A percentile compares a stretch with the other conserved stretches of the same genome.
phyloP scores from a whole-genome alignment of 257 asterid genomes.

The Asclepias syriaca region DNA sequence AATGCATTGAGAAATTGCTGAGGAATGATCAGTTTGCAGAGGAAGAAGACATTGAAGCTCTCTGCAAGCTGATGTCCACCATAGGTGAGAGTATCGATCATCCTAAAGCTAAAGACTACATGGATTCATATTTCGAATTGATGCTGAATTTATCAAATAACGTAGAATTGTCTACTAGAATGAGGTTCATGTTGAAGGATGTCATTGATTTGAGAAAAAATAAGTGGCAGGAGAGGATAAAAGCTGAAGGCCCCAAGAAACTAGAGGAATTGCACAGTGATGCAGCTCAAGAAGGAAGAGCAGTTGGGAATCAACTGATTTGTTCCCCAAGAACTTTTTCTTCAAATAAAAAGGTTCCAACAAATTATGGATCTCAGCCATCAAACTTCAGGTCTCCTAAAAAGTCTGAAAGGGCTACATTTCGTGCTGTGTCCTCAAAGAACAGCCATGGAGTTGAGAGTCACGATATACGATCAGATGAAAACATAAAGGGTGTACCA shows the following conservation, averaged over 20 bases:
- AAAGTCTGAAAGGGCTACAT: conserved; percentile 45
- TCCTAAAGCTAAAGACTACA: conserved; percentile 62
- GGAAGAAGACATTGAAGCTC: conserved; percentile 84
- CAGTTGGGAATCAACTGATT: conserved; percentile 54
- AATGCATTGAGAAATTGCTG: conserved; percentile 70
- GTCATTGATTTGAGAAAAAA: conserved; percentile 86
- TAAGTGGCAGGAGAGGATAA: conserved; percentile 96
- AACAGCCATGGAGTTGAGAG: conserved; percentile 47
- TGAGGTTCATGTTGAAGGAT: conserved; percentile 87
- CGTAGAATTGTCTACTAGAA: conserved; percentile 75
- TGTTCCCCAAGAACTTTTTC: conserved; percentile 55
- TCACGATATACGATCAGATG: conserved; percentile 61
- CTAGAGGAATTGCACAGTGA: conserved; percentile 90
- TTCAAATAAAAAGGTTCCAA: conserved; percentile 46
- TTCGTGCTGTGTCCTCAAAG: conserved; percentile 45
- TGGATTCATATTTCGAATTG: conserved; percentile 62
- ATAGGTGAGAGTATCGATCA: conserved; percentile 92
- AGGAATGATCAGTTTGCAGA: conserved; percentile 71
- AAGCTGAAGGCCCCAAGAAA: conserved; percentile 94
- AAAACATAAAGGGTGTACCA: conserved; percentile 69
- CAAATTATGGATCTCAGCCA: conserved; percentile 19
- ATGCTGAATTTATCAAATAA: conserved; percentile 66
- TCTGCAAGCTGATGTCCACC: conserved; percentile 95
- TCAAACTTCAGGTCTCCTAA: conserved; percentile 42
- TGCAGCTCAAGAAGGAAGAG: conserved; percentile 89